A percentile compares a stretch with the other conserved stretches of the same genome.
Conservation (phyloP, 2,329 filamentous ascomycete species). For the Sordariomycetes sp. region DNA sequence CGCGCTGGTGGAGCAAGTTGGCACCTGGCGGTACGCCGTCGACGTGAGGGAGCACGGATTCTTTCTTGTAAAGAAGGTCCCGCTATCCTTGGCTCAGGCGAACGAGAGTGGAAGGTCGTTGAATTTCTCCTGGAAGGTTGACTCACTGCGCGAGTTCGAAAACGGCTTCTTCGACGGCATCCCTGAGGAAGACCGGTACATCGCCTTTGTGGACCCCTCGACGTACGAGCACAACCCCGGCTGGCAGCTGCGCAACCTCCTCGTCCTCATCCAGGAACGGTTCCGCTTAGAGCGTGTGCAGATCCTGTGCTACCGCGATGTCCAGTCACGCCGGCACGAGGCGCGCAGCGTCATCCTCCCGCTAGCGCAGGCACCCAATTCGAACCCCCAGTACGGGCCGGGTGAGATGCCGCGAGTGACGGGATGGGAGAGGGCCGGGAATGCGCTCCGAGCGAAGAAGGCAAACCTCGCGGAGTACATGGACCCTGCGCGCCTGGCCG, state of each 20-base stretch:
- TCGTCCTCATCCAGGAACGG: conserved; percentile 73
- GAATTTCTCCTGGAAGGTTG: conserved; percentile 68
- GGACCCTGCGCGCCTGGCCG: conserved; percentile 78
- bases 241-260: conserved; percentile 84
- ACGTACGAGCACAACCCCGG: conserved; percentile 80
- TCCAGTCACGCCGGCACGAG: conserved; percentile 65
- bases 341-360: conserved; percentile 71
- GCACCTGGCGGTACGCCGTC: conserved; percentile 75
- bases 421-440: conserved; percentile 80
- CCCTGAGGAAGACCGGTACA: conserved; percentile 62
- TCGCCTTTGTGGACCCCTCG: conserved; percentile 87
- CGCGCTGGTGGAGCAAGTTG: conserved; percentile 68
- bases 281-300: conserved; percentile 70
- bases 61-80: conserved; percentile 77
- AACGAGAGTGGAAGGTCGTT: conserved; percentile 38
- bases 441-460: conserved; percentile 58
- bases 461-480: conserved; percentile 87
- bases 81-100: conserved; percentile 28
- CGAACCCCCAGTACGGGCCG: conserved; percentile 14
- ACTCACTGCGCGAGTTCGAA: conserved; percentile 67
- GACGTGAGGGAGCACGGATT: conserved; percentile 86
- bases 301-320: conserved; percentile 84
- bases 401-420: conserved; percentile 74
- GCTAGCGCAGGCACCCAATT: conserved; percentile 39
- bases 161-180: conserved; percentile 74